Conservation (phyloP, 129 eudicot species). For the Centaurea solstitialis region DNA sequence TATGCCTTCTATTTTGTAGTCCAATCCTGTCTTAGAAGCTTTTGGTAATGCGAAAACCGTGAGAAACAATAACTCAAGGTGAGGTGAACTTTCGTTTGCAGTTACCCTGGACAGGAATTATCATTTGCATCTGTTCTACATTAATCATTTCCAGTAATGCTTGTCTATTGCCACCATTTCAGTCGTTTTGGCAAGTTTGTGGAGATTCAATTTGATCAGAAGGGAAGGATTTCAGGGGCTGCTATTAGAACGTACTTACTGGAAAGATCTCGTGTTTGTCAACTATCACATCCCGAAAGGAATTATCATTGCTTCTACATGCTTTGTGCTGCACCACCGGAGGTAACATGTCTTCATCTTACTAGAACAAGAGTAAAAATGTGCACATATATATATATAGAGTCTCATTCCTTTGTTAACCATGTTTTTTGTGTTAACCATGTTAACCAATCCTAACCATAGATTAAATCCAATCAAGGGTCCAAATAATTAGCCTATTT, state of each 20-base stretch:
- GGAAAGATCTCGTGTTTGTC: constrained; percentile 97
- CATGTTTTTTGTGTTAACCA: too few relatives aligned
- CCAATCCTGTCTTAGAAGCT: constrained; percentile 95
- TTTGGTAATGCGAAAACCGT: constrained; percentile 97
- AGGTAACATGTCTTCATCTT: constrained; percentile 40
- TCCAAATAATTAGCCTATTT: too few relatives aligned
- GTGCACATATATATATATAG: neutral
- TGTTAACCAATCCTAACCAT: too few relatives aligned
- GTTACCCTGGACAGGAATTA: neutral
- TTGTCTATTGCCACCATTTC: constrained; percentile 13
- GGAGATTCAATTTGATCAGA: constrained; percentile 86
- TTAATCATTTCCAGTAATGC: neutral
- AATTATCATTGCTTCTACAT: constrained; percentile 97
- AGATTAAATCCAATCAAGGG: too few relatives aligned
- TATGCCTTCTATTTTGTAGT: constrained; percentile 44
- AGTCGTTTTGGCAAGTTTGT: constrained; percentile 98
- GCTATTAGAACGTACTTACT: constrained; percentile 87
- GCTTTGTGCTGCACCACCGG: constrained; percentile 91
- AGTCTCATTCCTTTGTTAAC: too few relatives aligned
- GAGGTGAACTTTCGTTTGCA: constrained; percentile 12
- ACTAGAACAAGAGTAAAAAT: neutral
- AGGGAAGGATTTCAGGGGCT: constrained; percentile 87
- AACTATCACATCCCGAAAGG: constrained; percentile 87
- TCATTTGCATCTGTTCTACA: neutral
- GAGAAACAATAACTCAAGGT: constrained; percentile 95